These are phyloP conservation scores for Euptelea pleiosperma DNA, from an alignment of 164 flowering plant genomes.

Conservation along the genomic window DNA sequence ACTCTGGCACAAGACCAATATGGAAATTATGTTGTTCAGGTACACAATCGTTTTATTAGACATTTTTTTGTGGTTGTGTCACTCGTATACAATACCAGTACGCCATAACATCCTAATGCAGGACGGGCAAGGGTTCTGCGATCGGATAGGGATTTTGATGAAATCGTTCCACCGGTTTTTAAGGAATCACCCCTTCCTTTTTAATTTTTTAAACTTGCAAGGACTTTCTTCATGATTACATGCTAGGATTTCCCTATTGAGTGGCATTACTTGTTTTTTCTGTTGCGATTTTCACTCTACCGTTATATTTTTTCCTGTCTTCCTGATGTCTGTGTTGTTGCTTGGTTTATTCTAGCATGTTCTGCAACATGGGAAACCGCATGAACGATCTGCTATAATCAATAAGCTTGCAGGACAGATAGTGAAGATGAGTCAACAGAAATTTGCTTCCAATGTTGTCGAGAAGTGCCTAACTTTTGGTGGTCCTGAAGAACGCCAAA, in stretches of 20 bases:
- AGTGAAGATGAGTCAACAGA: conserved; percentile 92
- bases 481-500: conserved; percentile 68
- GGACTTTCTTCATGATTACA: too few species aligned
- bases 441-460: conserved; percentile 94
- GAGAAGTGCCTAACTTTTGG: conserved; percentile 86
- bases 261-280: too few species aligned
- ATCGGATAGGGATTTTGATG: too few species aligned
- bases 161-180: too few species aligned
- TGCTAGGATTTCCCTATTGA: too few species aligned
- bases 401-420: conserved; percentile 80
- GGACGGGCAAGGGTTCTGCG: too few species aligned
- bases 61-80: not conserved
- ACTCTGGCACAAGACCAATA: conserved; percentile 85
- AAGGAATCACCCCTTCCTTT: too few species aligned
- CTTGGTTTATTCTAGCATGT: conserved; percentile 51
- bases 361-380: conserved; percentile 76
- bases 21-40: conserved; percentile 98
- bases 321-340: conserved; percentile 4
- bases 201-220: too few species aligned
- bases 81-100: too few species aligned
- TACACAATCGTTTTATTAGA: conserved; percentile 18
- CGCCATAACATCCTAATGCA: too few species aligned
- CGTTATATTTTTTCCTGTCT: not conserved
- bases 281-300: not conserved
- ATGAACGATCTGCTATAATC: conserved; percentile 69